phyloP scores from a whole-genome alignment of 2,329 filamentous ascomycete genomes.

The Colletotrichum cuscutae region DNA sequence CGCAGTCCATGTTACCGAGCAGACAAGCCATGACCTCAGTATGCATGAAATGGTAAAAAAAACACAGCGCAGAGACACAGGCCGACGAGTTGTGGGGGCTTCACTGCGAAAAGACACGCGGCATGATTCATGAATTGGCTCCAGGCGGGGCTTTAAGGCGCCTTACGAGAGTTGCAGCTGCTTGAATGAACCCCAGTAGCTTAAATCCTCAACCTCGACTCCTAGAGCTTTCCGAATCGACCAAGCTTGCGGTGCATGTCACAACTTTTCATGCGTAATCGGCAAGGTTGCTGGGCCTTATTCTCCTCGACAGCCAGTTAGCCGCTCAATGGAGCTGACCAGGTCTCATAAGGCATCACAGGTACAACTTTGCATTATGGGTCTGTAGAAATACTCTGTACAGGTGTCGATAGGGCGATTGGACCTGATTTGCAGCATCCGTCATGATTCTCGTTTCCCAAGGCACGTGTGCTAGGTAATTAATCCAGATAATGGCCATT shows the following conservation, averaged over 20 bases:
- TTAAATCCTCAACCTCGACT: neutral
- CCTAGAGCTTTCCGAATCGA: too few relatives aligned
- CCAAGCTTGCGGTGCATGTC: neutral
- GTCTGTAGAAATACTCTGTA: neutral
- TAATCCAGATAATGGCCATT: neutral
- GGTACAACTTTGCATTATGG: neutral
- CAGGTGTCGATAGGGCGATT: neutral
- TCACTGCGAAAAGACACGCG: neutral
- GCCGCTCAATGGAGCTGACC: neutral
- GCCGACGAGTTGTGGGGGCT: neutral
- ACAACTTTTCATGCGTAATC: neutral
- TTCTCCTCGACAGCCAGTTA: neutral
- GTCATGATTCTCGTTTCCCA: neutral
- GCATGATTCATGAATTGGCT: conserved; percentile 9
- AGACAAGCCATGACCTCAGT: neutral
- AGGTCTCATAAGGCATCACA: neutral
- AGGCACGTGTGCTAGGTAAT: neutral
- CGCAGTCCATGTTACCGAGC: neutral
- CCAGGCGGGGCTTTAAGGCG: neutral
- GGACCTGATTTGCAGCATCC: neutral
- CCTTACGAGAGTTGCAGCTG: neutral
- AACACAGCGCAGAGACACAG: too few relatives aligned
- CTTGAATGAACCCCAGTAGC: neutral
- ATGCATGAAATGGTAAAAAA: neutral
- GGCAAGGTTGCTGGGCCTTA: neutral